These are phyloP conservation scores for Sporothrix pseudoabietina DNA, from an alignment of 2,329 filamentous ascomycete genomes.

Conservation along the genomic window DNA sequence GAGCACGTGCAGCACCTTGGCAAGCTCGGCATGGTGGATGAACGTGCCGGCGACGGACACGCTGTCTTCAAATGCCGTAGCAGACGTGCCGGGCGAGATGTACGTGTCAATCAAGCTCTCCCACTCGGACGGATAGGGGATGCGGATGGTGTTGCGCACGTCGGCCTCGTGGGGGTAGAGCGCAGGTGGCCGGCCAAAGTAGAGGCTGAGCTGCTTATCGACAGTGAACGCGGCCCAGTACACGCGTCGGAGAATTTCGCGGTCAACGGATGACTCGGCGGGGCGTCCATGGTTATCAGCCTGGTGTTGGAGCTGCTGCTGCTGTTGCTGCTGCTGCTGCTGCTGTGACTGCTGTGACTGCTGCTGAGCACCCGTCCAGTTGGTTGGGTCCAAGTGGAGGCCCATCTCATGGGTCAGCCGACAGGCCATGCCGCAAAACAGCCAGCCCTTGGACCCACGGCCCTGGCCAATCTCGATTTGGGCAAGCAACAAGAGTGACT, in stretches of 20 bases:
- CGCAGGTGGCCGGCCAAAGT: constrained; percentile 54
- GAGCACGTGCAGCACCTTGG: constrained; percentile 53
- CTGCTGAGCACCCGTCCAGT: constrained; percentile 45
- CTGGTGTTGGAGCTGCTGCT: neutral
- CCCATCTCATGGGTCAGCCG: constrained; percentile 56
- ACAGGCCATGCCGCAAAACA: constrained; percentile 56
- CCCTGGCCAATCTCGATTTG: constrained; percentile 50
- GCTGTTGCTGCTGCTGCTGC: neutral
- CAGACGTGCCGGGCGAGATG: constrained; percentile 48
- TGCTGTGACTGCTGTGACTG: neutral
- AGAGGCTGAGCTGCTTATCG: constrained; percentile 55
- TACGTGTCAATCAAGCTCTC: constrained; percentile 52
- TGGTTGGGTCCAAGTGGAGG: constrained; percentile 54
- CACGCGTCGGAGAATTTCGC: constrained; percentile 52
- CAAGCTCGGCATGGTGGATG: constrained; percentile 52
- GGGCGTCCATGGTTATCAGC: neutral
- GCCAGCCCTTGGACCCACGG: constrained; percentile 53
- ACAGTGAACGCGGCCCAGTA: constrained; percentile 56
- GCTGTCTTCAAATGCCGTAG: constrained; percentile 52
- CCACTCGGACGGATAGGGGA: constrained; percentile 55
- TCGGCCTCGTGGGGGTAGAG: constrained; percentile 54
- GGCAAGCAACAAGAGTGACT: constrained; percentile 25
- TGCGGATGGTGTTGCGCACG: constrained; percentile 51
- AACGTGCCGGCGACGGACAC: constrained; percentile 49
- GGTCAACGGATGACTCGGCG: constrained; percentile 45